Evolutionary conservation across 2,329 filamentous ascomycete genomes (phyloP).

Genomic region (Pyrenochaeta sp.): DNA sequence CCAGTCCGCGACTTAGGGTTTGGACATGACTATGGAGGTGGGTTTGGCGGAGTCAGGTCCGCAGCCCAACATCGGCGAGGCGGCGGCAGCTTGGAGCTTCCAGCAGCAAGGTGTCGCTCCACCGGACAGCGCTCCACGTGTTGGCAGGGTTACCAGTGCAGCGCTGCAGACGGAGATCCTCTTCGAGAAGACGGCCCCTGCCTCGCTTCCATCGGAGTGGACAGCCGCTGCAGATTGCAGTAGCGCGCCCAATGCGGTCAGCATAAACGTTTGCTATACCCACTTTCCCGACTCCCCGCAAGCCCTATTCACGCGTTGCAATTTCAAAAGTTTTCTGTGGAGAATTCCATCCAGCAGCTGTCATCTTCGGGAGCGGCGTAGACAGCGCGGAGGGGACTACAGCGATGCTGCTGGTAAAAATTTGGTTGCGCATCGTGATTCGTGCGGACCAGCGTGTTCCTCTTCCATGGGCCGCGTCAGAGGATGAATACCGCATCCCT

Average conservation of each 20-base stretch:
- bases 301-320: constrained; percentile 37
- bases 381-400: constrained; percentile 18
- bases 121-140: constrained; percentile 43
- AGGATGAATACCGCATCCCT: background rate
- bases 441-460: too few relatives aligned
- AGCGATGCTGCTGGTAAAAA: constrained; percentile 26
- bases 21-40: constrained; percentile 13
- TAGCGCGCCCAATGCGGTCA: constrained; percentile 37
- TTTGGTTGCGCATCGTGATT: too few relatives aligned
- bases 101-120: constrained; percentile 31
- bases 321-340: constrained; percentile 42
- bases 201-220: constrained; percentile 47
- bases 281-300: constrained; percentile 49
- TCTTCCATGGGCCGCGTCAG: background rate
- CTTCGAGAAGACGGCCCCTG: constrained; percentile 34
- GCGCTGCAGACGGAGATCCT: constrained; percentile 36
- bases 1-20: constrained; percentile 11
- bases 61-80: constrained; percentile 18
- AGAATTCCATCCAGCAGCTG: constrained; percentile 26
- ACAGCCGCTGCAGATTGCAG: constrained; percentile 45
- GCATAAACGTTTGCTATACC: constrained; percentile 36
- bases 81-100: constrained; percentile 32
- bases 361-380: constrained; percentile 16
- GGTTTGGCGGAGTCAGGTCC: constrained; percentile 15
- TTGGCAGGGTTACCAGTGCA: constrained; percentile 42